These are phyloP conservation scores for Pseudoturritis turrita DNA, from an alignment of 345 rosid species.

Conservation along the genomic window DNA sequence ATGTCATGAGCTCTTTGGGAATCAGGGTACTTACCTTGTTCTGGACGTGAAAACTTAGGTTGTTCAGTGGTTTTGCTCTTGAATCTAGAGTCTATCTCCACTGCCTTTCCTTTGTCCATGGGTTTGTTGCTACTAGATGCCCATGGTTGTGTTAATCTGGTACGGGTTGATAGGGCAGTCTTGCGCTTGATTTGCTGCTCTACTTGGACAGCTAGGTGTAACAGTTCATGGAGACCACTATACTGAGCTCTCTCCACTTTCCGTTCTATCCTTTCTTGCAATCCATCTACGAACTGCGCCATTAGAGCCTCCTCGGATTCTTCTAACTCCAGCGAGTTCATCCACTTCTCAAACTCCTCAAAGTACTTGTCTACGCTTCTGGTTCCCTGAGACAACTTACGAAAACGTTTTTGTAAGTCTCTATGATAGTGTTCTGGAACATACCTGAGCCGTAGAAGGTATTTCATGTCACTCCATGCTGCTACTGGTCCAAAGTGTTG, in stretches of 20 bases:
- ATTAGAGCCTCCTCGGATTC: not conserved
- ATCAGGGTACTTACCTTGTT: too few relatives aligned
- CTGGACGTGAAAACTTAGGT: too few relatives aligned
- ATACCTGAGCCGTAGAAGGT: too few relatives aligned
- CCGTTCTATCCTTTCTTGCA: not conserved
- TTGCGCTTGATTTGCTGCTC: too few relatives aligned
- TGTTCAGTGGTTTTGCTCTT: too few relatives aligned
- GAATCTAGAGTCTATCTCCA: too few relatives aligned
- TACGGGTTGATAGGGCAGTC: too few relatives aligned
- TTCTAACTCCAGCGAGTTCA: not conserved
- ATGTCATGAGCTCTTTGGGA: too few relatives aligned
- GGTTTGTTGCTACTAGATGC: too few relatives aligned
- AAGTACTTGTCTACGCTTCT: not conserved
- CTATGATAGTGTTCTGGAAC: not conserved
- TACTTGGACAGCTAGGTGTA: not conserved
- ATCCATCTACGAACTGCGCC: not conserved
- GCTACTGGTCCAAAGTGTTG: not conserved
- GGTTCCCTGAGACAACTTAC: not conserved
- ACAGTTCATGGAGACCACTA: not conserved
- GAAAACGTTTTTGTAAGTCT: not conserved
- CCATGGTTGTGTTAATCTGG: too few relatives aligned
- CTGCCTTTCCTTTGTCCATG: too few relatives aligned
- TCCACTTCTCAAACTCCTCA: not conserved
- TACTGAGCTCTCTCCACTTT: not conserved
- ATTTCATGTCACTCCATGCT: not conserved